Evolutionary conservation across 805 yeast species (phyloP).

Genomic region (Torulaspora microellipsoides): DNA sequence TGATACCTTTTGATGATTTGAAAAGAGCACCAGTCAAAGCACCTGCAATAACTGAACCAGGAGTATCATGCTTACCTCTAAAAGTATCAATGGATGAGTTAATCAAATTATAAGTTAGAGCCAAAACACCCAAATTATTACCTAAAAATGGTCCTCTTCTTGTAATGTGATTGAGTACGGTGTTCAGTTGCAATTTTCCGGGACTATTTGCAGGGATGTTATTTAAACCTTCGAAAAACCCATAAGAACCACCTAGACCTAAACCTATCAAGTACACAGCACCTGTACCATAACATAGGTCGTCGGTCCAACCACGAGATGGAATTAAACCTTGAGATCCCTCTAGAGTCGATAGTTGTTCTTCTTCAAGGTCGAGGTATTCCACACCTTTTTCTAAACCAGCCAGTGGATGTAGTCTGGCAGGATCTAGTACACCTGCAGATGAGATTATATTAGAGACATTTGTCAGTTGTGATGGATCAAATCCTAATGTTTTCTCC

Average conservation of each 20-base stretch:
- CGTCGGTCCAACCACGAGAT: conserved; percentile 97
- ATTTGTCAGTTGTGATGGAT: conserved; percentile 58
- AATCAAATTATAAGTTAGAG: conserved; percentile 79
- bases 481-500: conserved; percentile 46
- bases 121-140: conserved; percentile 91
- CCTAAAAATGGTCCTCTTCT: conserved; percentile 95
- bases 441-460: conserved; percentile 57
- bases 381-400: conserved; percentile 88
- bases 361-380: conserved; percentile 85
- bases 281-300: conserved; percentile 96
- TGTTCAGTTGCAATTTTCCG: conserved; percentile 78
- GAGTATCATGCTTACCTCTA: conserved; percentile 86
- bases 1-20: conserved; percentile 77
- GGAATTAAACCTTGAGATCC: conserved; percentile 90
- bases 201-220: conserved; percentile 73
- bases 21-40: conserved; percentile 89
- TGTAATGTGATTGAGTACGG: conserved; percentile 85
- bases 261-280: conserved; percentile 83
- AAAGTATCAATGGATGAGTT: conserved; percentile 73
- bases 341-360: conserved; percentile 65
- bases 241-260: conserved; percentile 85
- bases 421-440: conserved; percentile 61
- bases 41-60: conserved; percentile 83
- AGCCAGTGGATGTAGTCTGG: conserved; percentile 84
- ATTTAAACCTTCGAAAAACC: conserved; percentile 79